Base-by-base conservation (phyloP, 768 basidiomycete species). In the Grammothele lineata region DNA sequence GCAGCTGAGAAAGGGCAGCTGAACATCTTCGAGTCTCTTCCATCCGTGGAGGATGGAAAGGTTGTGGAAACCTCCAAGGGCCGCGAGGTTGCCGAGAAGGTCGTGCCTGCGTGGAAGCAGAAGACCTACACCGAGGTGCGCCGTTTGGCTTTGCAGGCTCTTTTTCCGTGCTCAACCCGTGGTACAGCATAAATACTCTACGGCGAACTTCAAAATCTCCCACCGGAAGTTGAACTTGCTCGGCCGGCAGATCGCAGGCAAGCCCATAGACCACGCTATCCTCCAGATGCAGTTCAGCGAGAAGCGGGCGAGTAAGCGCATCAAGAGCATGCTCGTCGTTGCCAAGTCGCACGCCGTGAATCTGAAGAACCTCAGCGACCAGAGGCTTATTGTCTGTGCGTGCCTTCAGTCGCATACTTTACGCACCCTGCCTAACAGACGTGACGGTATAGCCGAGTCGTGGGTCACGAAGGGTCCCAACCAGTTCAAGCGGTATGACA, bases 241-340 rank as follows among this genome's bases (percentile, higher is more conserved):
- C 34, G 86, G 83, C 8, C 76, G 81, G 24, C 91, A 96, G 64
- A 87, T 99, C 53, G 76, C 89, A 2, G 87, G 90, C 17, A 86
- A 92, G 57, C 93, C 94, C 15, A 85, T 97, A 50, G 94, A 97
- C 69, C 81, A 85, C 56, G 95, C 95, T 27, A 95, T 99, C 62
- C 71, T 97, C 47, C 95, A 99, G 59, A 94, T 98, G 90, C 80
- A 87, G 63, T 97, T 96, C 66, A 91, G 87, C 53, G 87, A 94
- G 65, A 99, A 99, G 69, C 78, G 91, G 19, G 91, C 87, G 12
- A 85, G 90, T 54, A 76, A 72, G 38, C 83, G 91, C 50, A 81
- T 99, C 48, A 84, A 91, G 77, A 88, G 85, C 56, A 92, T 92
- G 79, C 76, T 98, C 37, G 81, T 80, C 11, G 80, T 87, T 1